Base-by-base conservation (phyloP, 345 rosid genomes). In the Lenwebbia sp. region DNA sequence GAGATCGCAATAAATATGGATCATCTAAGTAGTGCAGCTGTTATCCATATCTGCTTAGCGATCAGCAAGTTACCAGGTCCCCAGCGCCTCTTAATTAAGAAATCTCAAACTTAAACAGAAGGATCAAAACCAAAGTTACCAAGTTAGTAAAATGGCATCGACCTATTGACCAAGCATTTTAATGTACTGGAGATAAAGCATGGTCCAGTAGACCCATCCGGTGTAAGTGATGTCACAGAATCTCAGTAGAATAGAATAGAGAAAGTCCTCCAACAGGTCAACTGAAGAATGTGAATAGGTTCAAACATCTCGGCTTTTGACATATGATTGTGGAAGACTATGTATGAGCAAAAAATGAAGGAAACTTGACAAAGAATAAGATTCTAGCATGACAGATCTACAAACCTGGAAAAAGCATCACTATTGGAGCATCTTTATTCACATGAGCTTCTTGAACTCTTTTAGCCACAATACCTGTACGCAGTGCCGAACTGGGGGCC, bases 391-490 rank as follows among this genome's bases (percentile, higher is more conserved):
- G 7, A 33, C 78, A 37, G 78, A 70, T 37, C 11, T 70, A 70
- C 78, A 70, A 87, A 95, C 99, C 99, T 85, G 99, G 99, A 91
- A 95, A 97, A 81, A 97, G 95, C 98, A 96, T 92, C 90, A 95
- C 94, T 85, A 93, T 90, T 47, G 99, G 98, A 89, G 97, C 96
- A 84, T 92, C 88, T 78, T 86, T 87, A 88, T 92, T 90, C 91
- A 83, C 90, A 87, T 94, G 94, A 86, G 98, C 99, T 91, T 96
- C 96, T 89, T 85, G 87, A 87, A 94, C 93, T 94, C 99, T 94
- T 86, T 94, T 93, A 76, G 95, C 93, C 88, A 97, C 99, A 87
- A 94, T 90, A 90, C 94, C 99, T 97, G 90, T 86, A 90, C 62
- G 82, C 74, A 81, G 85, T 40, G 50, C n/a, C n/a, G n/a, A n/a